These are phyloP conservation scores for Tetracladium setigerum DNA, from an alignment of 495 filamentous ascomycete species.

Conservation along the genomic window DNA sequence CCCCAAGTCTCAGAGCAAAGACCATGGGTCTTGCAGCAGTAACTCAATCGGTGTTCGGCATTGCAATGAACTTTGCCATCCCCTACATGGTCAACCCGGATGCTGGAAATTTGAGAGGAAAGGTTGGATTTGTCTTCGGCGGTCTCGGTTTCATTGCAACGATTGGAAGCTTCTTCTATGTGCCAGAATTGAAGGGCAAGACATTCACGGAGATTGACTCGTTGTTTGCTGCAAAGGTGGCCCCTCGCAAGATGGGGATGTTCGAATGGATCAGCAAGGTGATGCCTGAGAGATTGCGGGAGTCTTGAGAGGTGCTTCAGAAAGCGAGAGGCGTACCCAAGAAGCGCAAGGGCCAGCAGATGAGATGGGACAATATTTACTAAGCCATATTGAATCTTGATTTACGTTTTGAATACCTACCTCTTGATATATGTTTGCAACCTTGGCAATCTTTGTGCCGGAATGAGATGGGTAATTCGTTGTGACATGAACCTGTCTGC, in stretches of 20 bases:
- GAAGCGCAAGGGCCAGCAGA: too few relatives aligned
- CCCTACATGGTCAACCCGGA: conserved; percentile 63
- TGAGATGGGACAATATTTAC: too few relatives aligned
- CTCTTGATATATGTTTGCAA: too few relatives aligned
- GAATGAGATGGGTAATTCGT: too few relatives aligned
- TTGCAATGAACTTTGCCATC: conserved; percentile 54
- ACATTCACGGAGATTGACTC: conserved; percentile 47
- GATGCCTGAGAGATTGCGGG: too few relatives aligned
- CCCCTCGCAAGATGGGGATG: conserved; percentile 30
- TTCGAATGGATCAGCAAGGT: too few relatives aligned
- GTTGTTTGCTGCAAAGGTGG: conserved; percentile 33
- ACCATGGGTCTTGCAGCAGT: conserved; percentile 56
- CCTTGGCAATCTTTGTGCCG: too few relatives aligned
- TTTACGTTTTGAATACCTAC: too few relatives aligned
- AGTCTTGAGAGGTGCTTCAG: too few relatives aligned
- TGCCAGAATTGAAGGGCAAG: conserved; percentile 44
- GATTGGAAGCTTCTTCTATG: conserved; percentile 25
- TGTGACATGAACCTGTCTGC: too few relatives aligned
- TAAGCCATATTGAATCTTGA: too few relatives aligned
- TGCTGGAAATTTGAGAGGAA: conserved; percentile 53
- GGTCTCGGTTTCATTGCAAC: conserved; percentile 36
- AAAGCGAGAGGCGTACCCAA: too few relatives aligned
- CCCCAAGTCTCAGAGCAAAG: conserved; percentile 42
- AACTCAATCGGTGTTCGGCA: conserved; percentile 48
- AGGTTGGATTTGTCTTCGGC: conserved; percentile 63